Percentiles rank a stretch among this genome's conserved stretches.
Conservation (phyloP, 2,329 filamentous ascomycete genomes). For the Pseudohalonectria lignicola region DNA sequence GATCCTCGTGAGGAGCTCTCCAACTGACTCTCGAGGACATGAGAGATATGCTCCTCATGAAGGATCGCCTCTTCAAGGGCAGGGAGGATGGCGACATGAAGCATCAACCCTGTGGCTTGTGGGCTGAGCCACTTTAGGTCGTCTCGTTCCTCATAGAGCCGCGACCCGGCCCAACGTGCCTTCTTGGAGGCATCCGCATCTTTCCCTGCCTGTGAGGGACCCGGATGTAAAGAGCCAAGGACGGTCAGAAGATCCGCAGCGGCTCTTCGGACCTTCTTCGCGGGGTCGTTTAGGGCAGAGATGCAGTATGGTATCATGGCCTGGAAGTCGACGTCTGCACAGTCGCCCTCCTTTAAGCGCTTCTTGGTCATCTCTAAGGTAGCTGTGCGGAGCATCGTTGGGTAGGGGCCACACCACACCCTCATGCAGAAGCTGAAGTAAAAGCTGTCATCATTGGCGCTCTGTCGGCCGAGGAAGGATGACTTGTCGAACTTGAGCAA, state of each 20-base stretch:
- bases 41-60: constrained; percentile 60
- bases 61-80: constrained; percentile 78
- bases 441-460: constrained; percentile 48
- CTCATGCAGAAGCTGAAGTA: constrained; percentile 68
- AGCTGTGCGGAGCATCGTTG: constrained; percentile 54
- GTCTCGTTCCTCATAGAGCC: constrained; percentile 49
- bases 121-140: constrained; percentile 46
- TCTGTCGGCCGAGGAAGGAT: constrained; percentile 40
- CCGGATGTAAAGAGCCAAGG: constrained; percentile 38
- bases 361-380: constrained; percentile 57
- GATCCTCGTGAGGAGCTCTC: constrained; percentile 32
- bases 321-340: constrained; percentile 55
- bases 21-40: constrained; percentile 49
- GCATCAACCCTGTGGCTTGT: constrained; percentile 47
- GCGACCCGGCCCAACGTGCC: constrained; percentile 46
- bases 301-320: constrained; percentile 73
- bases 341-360: constrained; percentile 39
- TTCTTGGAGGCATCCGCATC: constrained; percentile 28
- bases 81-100: constrained; percentile 59
- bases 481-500: constrained; percentile 41
- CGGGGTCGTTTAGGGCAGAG: constrained; percentile 62
- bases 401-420: constrained; percentile 63
- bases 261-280: constrained; percentile 64
- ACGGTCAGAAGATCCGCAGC: constrained; percentile 56
- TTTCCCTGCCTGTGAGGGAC: no score